Evolutionary conservation across 257 asterid species (phyloP), one percentile per base, ranked within the genome.

Genomic region (Ballota nigra): DNA sequence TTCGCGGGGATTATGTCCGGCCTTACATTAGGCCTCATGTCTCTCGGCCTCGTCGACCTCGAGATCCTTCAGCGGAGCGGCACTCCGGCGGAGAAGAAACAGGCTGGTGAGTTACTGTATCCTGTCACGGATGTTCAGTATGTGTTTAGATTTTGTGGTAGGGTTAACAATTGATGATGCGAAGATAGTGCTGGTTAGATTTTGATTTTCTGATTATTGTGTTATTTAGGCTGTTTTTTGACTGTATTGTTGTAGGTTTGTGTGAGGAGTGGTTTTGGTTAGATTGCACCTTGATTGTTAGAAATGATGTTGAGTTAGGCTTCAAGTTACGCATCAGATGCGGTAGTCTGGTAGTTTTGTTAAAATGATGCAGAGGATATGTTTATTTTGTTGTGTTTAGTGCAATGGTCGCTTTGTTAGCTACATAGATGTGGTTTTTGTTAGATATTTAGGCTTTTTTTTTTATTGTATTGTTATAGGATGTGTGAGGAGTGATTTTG

Each of bases 1-100:
- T 93, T 93, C 61, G 98, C 97, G 5, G 98, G 98, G 26, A 89
- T 86, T 43, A 93, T 93, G 98, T 93, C 97, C 10, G 98, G 98
- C 40, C 80, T 93, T 24, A 93, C 98, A 8, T 53, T 93, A 71
- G 98, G 98, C 1, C 89, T 93, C 71, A 89, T 93, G 98, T 93
- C 97, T 4, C 68, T 93, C 67, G 91, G 97, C 72, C 94, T 87
- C 51, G 98, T 93, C 71, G 97, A 91, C 76, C 97, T 91, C 47
- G 98, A 93, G 86, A 93, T 93, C 83, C 91, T 93, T 31, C 91
- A 91, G 90, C 89, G 91, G 10, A 93, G 98, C 73, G 97, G 97
- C 52, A 82, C 97, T 4, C 80, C 91, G 38, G 4, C 81, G 8
- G 97, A 93, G 80, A 91, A 93, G 84, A 86, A 80, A 64, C 98